Evolutionary conservation across 805 yeast genomes (phyloP).

Genomic region (Starmerella stigmatis): DNA sequence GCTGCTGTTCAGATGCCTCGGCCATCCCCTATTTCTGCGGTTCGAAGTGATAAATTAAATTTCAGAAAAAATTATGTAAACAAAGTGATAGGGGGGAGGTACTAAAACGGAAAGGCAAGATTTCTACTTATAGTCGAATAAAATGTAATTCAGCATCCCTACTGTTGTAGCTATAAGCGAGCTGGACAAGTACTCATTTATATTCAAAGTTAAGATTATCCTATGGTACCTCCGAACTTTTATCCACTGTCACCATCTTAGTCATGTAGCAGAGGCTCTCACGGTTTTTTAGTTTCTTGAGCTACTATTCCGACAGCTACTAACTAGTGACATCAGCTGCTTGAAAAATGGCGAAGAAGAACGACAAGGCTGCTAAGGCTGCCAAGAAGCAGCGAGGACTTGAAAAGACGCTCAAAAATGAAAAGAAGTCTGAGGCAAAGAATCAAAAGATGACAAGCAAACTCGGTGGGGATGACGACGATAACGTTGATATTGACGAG

Average conservation of each 20-base stretch:
- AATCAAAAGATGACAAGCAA: slow-evolving; percentile 66
- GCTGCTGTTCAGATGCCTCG: neutral
- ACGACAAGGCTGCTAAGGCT: slow-evolving; percentile 73
- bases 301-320: too few species aligned
- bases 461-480: slow-evolving; percentile 53
- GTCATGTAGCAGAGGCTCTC: too few species aligned
- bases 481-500: slow-evolving; percentile 77
- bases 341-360: slow-evolving; percentile 68
- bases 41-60: neutral
- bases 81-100: neutral
- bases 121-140: too few species aligned
- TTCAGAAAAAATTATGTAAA: slow-evolving; percentile 3
- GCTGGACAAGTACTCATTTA: too few species aligned
- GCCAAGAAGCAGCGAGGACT: slow-evolving; percentile 85
- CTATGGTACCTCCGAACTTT: too few species aligned
- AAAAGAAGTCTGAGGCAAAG: slow-evolving; percentile 61
- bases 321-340: neutral
- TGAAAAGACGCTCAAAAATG: slow-evolving; percentile 67
- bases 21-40: neutral
- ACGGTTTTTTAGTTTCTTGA: too few species aligned
- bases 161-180: too few species aligned
- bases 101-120: too few species aligned
- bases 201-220: too few species aligned
- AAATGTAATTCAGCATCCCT: too few species aligned
- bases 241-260: too few species aligned